phyloP scores from a whole-genome alignment of 805 yeast species.

The Pichia kluyveri region DNA sequence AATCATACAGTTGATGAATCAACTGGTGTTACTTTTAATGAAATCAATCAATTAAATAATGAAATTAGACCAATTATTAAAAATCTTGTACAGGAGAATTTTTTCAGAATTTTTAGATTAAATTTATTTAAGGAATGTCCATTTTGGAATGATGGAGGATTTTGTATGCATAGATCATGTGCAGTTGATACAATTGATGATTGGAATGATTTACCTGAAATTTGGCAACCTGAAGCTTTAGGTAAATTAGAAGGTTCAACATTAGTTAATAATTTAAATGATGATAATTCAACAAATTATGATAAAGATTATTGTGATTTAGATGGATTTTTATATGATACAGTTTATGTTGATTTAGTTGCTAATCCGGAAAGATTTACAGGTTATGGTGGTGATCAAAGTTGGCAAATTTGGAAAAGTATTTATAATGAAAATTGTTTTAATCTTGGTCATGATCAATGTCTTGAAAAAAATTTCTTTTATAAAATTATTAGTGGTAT shows the following conservation, averaged over 20 bases:
- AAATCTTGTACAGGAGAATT: conserved; percentile 59
- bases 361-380: conserved; percentile 95
- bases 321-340: conserved; percentile 48
- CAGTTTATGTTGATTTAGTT: conserved; percentile 76
- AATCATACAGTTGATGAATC: conserved; percentile 20
- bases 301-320: conserved; percentile 58
- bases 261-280: conserved; percentile 27
- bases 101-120: conserved; percentile 80
- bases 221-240: conserved; percentile 65
- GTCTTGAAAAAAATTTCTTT: conserved; percentile 82
- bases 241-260: conserved; percentile 37
- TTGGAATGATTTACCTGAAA: conserved; percentile 60
- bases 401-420: conserved; percentile 86
- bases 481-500: conserved; percentile 83
- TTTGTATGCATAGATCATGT: conserved; percentile 81
- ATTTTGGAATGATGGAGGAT: conserved; percentile 72
- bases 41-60: conserved; percentile 43
- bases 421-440: conserved; percentile 91
- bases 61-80: conserved; percentile 48
- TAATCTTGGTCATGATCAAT: conserved; percentile 36
- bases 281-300: conserved; percentile 6
- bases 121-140: conserved; percentile 81
- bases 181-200: conserved; percentile 81
- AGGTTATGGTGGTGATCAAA: conserved; percentile 90
- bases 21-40: conserved; percentile 28